Evolutionary conservation across 306 rosid species (phyloP), one percentile per base, ranked within the genome.

Genomic region (Corylus americana): DNA sequence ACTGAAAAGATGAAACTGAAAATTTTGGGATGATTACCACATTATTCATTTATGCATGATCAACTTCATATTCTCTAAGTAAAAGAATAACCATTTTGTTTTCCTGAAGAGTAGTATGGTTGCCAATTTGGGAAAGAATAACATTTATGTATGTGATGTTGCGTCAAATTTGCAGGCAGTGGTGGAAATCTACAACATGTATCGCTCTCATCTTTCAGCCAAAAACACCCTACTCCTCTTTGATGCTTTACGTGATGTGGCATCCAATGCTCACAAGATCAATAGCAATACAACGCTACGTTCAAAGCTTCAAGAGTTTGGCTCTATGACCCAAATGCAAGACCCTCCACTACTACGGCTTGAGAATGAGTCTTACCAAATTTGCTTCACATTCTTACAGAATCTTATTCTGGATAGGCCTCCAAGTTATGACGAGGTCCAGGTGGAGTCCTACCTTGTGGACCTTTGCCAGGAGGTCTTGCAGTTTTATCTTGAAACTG

Each of bases 261-360:
- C 97, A 54, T 76, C 89, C 49, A 97, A 93, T 55, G 96, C 99
- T 39, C 96, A 93, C 82, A 84, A 78, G 79, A 89, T 96, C 35
- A 93, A 96, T 81, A 73, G 82, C 76, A 74, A 89, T 68, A 58
- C 74, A 70, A 31, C 78, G 20, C 70, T 93, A 72, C 98, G 98
- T 59, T 85, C 97, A 76, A 93, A 85, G 91, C 94, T 96, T 72
- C 98, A 85, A 82, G 99, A 96, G 82, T 90, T 91, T 78, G 94
- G 94, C 71, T 70, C 99, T 25, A 71, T 96, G 84, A 90, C 97
- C 58, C 98, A 96, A 87, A 96, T 96, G 98, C 99, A 93, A 86
- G 99, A 96, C 76, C 99, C 99, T 50, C 99, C 99, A 11, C 80
- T 96, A 68, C 83, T 96, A 75, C 99, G 99, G 25, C 95, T 96